Evolutionary conservation across 495 filamentous ascomycete species (phyloP), one percentile per base, ranked within the genome.

Genomic region (Penicillium soppii): DNA sequence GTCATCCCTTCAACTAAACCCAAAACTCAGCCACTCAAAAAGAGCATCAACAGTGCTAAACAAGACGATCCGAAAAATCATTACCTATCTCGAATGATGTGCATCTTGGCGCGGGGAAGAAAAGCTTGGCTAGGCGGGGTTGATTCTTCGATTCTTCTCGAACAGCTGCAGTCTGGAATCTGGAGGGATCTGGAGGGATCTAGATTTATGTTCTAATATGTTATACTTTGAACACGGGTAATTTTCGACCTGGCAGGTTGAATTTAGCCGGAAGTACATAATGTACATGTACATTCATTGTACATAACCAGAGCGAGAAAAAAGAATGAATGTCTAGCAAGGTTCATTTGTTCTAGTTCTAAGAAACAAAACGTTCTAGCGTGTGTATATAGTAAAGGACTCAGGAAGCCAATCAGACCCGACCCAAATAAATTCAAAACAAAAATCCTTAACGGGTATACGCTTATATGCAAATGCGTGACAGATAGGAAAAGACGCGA

Each of bases 371-470:
- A 40, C 35, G 25, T 29, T 21, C 27, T 22, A 26, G n/a, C 15
- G 19, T 40, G 19, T 40, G 36, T 30, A 30, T 40, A 21, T 22
- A 33, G 43, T 13, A 23, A 41, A 23, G 22, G 43, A 19, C 27
- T 44, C 17, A 23, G 15, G 19, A 23, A 45, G 43, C 33, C 33
- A 43, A 38, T 15, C 38, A 42, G 38, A 19, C 27, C 38, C 23
- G 32, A 35, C 48, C 47, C 29, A 51, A 56, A 47, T 37, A 59
- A 38, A 27, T 35, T 7, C 43, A 32, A 47, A 53, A 50, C 52
- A 43, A 44, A 53, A 54, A 30, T 43, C 47, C 51, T 23, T 30
- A 54, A 62, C 56, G 63, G 69, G 65, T 70, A 70, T 70, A 67
- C 61, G 67, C 65, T 66, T 53, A 67, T 61, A 61, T 62, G 62